Percentiles rank a stretch among this genome's conserved stretches.
Evolutionary conservation across 805 yeast genomes (phyloP).

Genomic region (Cyberlindnera maritima): DNA sequence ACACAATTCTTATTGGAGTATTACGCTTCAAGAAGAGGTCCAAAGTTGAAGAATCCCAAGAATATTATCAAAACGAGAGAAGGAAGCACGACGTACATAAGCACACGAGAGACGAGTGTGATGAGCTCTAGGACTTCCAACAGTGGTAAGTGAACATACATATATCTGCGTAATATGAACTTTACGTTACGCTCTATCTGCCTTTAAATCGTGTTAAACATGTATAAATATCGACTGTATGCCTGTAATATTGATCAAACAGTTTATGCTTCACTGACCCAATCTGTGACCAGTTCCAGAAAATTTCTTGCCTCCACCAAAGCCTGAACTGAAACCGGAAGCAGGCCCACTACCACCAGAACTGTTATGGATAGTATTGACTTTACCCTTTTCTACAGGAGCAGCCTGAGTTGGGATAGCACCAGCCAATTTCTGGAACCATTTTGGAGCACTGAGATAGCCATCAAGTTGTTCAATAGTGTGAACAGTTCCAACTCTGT

Average conservation of each 20-base stretch:
- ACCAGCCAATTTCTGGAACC: conserved; percentile 35
- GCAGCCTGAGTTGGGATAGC: conserved; percentile 6
- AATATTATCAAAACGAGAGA: conserved; percentile 5
- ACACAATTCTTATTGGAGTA: conserved; percentile 17
- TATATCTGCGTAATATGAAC: too few species aligned
- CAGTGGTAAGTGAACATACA: not conserved
- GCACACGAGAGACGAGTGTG: not conserved
- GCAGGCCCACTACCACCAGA: not conserved
- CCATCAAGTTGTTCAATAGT: conserved; percentile 43
- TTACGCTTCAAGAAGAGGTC: conserved; percentile 15
- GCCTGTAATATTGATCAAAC: too few species aligned
- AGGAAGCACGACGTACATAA: not conserved
- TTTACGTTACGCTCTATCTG: too few species aligned
- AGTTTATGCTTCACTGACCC: conserved; percentile 25
- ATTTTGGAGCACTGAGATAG: conserved; percentile 52
- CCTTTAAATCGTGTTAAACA: too few species aligned
- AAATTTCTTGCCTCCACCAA: conserved; percentile 22
- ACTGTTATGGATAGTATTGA: conserved; percentile 11
- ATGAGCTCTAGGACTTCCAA: not conserved
- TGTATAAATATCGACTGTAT: too few species aligned
- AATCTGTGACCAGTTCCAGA: conserved; percentile 39
- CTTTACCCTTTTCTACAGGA: not conserved
- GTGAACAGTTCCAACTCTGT: conserved; percentile 32
- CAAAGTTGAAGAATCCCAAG: not conserved
- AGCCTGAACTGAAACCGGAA: conserved; percentile 15